These are phyloP conservation scores for Closterium sp. DNA, from an alignment of 139 green algal genomes.

Conservation along the genomic window DNA sequence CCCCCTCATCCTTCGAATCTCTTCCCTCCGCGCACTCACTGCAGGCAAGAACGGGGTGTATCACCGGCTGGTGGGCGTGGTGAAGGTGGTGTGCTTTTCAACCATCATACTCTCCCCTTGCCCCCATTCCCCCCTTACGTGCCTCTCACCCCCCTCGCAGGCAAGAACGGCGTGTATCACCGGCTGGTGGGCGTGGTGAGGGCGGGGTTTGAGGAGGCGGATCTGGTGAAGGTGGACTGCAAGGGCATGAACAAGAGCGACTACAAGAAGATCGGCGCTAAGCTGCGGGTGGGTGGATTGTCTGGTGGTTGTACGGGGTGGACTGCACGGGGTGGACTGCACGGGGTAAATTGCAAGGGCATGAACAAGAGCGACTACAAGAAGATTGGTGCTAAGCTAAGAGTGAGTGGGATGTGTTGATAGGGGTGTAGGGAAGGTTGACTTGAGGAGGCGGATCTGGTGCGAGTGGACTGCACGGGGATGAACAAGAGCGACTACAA, in stretches of 20 bases:
- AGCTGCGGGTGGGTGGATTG: conserved; percentile 20
- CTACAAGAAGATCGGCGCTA: conserved; percentile 51
- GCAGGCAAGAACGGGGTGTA: no score
- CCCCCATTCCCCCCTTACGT: no score
- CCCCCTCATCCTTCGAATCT: no score
- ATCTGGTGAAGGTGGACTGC: conserved; percentile 36
- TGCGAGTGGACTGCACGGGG: conserved; percentile 30
- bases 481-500: conserved; percentile 49
- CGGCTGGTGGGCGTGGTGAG: conserved; percentile 22
- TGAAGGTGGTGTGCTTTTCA: no score
- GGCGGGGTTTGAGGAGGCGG: conserved; percentile 9
- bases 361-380: conserved; percentile 49
- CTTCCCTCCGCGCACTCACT: no score
- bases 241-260: conserved; percentile 45
- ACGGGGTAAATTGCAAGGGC: no score
- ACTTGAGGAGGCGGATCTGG: conserved; percentile 23
- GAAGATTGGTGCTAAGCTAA: conserved; percentile 45
- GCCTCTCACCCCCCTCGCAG: neutral
- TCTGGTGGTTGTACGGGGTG: conserved; percentile 12
- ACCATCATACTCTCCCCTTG: no score
- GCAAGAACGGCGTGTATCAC: conserved; percentile 42
- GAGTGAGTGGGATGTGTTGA: neutral
- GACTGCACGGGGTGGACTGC: no score
- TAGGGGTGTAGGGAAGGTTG: no score
- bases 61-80: no score